phyloP scores from a whole-genome alignment of 2,329 filamentous ascomycete genomes.

The Aspergillus glaucus region DNA sequence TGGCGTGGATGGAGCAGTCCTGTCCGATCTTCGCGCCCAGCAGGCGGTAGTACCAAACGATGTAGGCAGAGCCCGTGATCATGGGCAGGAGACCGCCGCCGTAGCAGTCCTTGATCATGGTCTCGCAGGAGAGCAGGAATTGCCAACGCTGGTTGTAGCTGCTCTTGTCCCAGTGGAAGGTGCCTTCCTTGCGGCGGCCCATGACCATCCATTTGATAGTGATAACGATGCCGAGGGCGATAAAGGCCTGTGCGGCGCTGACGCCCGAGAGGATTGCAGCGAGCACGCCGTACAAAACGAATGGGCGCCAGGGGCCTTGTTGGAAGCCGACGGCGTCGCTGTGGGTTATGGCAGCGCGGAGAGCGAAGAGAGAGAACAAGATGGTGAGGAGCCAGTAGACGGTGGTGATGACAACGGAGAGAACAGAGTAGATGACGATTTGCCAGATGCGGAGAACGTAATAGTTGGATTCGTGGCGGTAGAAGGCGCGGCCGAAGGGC shows the following conservation, averaged over 20 bases:
- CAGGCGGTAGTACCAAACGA: slow-evolving; percentile 49
- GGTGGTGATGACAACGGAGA: slow-evolving; percentile 42
- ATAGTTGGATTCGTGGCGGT: slow-evolving; percentile 47
- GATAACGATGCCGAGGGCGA: slow-evolving; percentile 42
- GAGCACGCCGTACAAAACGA: slow-evolving; percentile 26
- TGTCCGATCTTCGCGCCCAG: slow-evolving; percentile 50
- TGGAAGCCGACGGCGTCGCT: slow-evolving; percentile 15
- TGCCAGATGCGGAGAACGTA: slow-evolving; percentile 43
- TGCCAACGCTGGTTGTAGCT: slow-evolving; percentile 56
- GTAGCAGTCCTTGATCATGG: slow-evolving; percentile 46
- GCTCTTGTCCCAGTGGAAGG: slow-evolving; percentile 53
- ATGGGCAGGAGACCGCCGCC: slow-evolving; percentile 48
- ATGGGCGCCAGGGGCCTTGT: slow-evolving; percentile 31
- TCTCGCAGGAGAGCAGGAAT: slow-evolving; percentile 48
- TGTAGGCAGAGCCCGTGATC: slow-evolving; percentile 49
- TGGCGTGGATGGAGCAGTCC: slow-evolving; percentile 52
- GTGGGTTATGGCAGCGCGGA: slow-evolving; percentile 23
- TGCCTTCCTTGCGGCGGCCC: slow-evolving; percentile 46
- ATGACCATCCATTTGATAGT: slow-evolving; percentile 48
- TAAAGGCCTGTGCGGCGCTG: slow-evolving; percentile 37
- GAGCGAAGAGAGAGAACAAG: slow-evolving; percentile 44
- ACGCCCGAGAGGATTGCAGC: slow-evolving; percentile 18
- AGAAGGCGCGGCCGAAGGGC: slow-evolving; percentile 54
- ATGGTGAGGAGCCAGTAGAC: slow-evolving; percentile 47
- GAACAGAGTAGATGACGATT: slow-evolving; percentile 47